Evolutionary conservation across 1,284 basidiomycete genomes (phyloP), one percentile per base, ranked within the genome.

Genomic region (Marasmius tenuissimus): DNA sequence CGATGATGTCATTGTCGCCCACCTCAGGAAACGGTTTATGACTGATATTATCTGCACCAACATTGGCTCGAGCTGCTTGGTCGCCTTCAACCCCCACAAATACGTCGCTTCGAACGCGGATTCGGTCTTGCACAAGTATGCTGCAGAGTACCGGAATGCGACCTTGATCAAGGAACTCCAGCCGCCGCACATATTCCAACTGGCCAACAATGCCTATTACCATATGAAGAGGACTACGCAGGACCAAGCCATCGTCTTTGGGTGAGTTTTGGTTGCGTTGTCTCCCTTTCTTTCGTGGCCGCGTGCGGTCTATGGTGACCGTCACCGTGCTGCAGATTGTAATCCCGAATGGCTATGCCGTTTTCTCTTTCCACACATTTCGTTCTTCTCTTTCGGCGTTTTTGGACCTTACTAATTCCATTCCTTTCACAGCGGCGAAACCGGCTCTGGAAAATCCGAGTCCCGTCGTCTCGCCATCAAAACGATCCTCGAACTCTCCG

Each of bases 151-250:
- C 69, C 79, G 87, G 39, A 84, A 90, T 67, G 85, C 84, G 1
- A 78, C 79, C 2, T 83, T 84, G 65, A 79, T 82, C 66, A 84
- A 78, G 69, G 72, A 80, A 57, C 69, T 69, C 5, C 78, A 90
- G 0, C 84, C 87, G 0, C 93, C 93, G 1, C 94, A 96, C 71
- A 88, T 98, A 59, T 98, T 97, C 75, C 89, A 94, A 65, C 82
- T 93, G 42, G 92, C 93, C 7, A 91, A 95, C 72, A 91, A 92
- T 77, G 91, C 94, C 11, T 98, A 97, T 78, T 98, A 96, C 75
- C 95, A 98, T 77, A 98, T 98, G 95, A 84, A 88, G 57, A 82
- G 97, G 67, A 98, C 96, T 0, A 86, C 87, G 0, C 94, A 97
- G 78, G 97, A 99, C 76, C 96, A 98, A 78, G 87, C 89, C 62